phyloP scores from a whole-genome alignment of 75 land plant species.

The Pseudotsuga menziesii region DNA sequence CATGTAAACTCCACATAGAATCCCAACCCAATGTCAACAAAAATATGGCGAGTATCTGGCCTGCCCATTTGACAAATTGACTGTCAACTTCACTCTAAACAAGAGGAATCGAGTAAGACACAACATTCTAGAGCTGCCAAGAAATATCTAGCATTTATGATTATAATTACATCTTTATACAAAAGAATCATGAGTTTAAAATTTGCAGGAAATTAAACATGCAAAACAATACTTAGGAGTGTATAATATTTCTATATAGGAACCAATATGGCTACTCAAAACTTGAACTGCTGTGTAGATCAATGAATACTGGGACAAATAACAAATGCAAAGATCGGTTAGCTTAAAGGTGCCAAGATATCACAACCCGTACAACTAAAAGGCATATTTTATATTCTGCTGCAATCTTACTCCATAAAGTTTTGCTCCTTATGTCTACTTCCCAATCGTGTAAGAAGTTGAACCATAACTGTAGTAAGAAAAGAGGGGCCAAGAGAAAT shows the following conservation, averaged over 20 bases:
- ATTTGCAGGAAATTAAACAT: not conserved
- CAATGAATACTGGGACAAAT: not conserved
- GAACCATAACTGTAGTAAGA: not conserved
- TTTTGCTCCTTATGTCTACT: not conserved
- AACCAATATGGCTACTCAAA: not conserved
- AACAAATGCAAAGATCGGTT: not conserved
- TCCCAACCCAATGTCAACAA: conserved; percentile 90
- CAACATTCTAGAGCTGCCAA: not conserved
- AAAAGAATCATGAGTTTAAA: not conserved
- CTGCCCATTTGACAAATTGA: conserved; percentile 28
- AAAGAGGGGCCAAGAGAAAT: not conserved
- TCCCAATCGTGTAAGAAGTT: not conserved
- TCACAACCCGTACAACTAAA: not conserved
- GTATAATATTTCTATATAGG: not conserved
- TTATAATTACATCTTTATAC: not conserved
- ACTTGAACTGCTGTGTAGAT: not conserved
- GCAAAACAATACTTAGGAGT: not conserved
- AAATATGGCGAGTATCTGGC: conserved; percentile 80
- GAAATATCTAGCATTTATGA: not conserved
- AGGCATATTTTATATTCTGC: not conserved
- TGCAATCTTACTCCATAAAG: not conserved
- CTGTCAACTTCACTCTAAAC: not conserved
- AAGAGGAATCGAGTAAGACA: not conserved
- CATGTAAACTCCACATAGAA: conserved; percentile 95
- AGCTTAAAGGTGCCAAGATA: not conserved